Evolutionary conservation across 768 basidiomycete genomes (phyloP).

Genomic region (Mycena capillaripes): DNA sequence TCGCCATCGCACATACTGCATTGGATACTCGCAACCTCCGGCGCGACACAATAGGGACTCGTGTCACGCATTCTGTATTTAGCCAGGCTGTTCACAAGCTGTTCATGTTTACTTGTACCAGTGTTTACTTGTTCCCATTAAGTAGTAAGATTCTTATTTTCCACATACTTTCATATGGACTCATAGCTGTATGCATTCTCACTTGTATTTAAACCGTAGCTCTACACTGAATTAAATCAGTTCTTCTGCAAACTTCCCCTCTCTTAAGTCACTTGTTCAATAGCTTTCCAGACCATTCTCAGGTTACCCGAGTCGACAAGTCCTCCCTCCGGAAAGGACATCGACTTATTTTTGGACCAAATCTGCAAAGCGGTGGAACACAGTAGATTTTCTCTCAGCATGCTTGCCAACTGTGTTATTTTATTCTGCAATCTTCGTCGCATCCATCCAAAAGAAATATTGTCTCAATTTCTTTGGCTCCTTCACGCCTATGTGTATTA

Average conservation of each 20-base stretch:
- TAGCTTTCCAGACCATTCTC: background rate
- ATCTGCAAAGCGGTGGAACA: constrained; percentile 6
- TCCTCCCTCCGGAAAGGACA: background rate
- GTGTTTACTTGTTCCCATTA: too few relatives aligned
- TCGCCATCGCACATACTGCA: background rate
- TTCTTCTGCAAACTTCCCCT: too few relatives aligned
- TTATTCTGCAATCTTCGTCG: background rate
- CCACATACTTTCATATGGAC: too few relatives aligned
- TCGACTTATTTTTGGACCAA: constrained; percentile 7
- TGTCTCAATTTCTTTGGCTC: background rate
- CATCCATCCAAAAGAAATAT: background rate
- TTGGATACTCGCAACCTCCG: background rate
- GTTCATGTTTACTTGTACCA: too few relatives aligned
- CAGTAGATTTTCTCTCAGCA: background rate
- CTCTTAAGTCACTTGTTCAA: background rate
- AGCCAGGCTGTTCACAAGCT: too few relatives aligned
- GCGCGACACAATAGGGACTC: background rate
- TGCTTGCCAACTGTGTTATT: constrained; percentile 9
- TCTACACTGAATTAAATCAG: too few relatives aligned
- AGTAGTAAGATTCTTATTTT: too few relatives aligned
- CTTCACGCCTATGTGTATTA: background rate
- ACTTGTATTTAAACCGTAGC: too few relatives aligned
- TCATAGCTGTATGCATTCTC: too few relatives aligned
- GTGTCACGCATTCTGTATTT: too few relatives aligned
- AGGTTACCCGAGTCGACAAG: background rate